Percentiles rank a stretch among this genome's conserved stretches.
Evolutionary conservation across 2,329 filamentous ascomycete species (phyloP).

Genomic region (Penicillium capsulatum): DNA sequence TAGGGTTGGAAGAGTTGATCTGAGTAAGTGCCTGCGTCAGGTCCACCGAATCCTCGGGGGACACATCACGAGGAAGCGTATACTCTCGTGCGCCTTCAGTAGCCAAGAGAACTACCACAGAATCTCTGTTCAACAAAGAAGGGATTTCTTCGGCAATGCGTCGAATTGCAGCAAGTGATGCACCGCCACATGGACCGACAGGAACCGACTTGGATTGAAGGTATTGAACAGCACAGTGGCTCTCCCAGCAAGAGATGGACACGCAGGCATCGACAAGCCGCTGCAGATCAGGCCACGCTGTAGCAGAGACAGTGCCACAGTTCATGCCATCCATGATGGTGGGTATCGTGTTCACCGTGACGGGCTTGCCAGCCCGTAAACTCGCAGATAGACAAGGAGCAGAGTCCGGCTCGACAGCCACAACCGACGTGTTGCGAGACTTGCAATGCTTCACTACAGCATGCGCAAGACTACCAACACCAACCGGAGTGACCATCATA

Average conservation of each 20-base stretch:
- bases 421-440: conserved; percentile 42
- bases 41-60: conserved; percentile 39
- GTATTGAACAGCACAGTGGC: conserved; percentile 56
- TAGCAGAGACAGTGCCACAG: conserved; percentile 64
- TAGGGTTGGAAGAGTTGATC: conserved; percentile 51
- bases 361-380: conserved; percentile 46
- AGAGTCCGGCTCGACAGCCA: conserved; percentile 66
- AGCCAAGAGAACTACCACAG: conserved; percentile 61
- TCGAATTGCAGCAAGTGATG: conserved; percentile 53
- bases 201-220: conserved; percentile 48
- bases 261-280: conserved; percentile 58
- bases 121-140: conserved; percentile 40
- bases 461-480: conserved; percentile 69
- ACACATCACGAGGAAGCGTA: conserved; percentile 40
- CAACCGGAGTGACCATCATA: conserved; percentile 61
- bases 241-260: conserved; percentile 59
- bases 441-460: conserved; percentile 65
- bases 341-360: conserved; percentile 51
- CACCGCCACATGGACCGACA: conserved; percentile 61
- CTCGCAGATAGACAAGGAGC: conserved; percentile 53
- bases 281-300: conserved; percentile 60
- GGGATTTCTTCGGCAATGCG: conserved; percentile 41
- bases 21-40: conserved; percentile 46
- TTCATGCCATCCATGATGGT: conserved; percentile 74
- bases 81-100: conserved; percentile 63